Evolutionary conservation across 306 rosid species (phyloP), one percentile per base, ranked within the genome.

Genomic region (Inga laurina): DNA sequence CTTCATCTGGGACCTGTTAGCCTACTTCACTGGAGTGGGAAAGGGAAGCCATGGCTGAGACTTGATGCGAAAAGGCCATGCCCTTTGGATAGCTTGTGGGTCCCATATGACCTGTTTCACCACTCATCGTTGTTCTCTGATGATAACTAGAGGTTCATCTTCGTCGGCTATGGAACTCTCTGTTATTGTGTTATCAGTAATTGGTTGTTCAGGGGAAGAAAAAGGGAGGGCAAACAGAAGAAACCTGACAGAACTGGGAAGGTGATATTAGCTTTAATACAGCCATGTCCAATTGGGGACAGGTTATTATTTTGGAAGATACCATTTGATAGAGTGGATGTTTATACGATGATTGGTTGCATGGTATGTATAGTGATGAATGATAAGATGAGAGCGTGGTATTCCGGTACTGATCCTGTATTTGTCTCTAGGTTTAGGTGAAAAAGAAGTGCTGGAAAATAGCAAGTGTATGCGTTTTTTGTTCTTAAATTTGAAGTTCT

Each of bases 11-110:
- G 98, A 32, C 97, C 97, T 2, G 97, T 91, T 44, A 95, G 98
- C 74, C 84, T 95, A 1, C 86, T 95, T 22, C 98, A 95, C 65
- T 95, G 98, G 98, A 95, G 98, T 76, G 98, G 98, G 2, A 95
- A 95, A 27, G 98, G 98, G 49, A 95, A 95, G 84, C 98, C 98
- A 0, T 95, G 98, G 98, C 88, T 93, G 27, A 84, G 97, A 66
- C 80, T 95, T 43, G 97, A 95, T 84, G 87, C 97, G 0, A 93
- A 88, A 84, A 86, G 84, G 77, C 97, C 97, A 0, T 95, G 98
- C 77, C 97, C 97, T 24, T 82, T 93, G 86, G 98, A 95, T 84
- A 91, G 94, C 67, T 51, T 95, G 32, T 95, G 98, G 98, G 91
- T 88, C 16, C 98, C 97, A 1, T 95, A 95, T 54, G 98, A 95